Evolutionary conservation across 179 eudicot species (phyloP), one percentile per base, ranked within the genome.

Genomic region (Silene vulgaris): DNA sequence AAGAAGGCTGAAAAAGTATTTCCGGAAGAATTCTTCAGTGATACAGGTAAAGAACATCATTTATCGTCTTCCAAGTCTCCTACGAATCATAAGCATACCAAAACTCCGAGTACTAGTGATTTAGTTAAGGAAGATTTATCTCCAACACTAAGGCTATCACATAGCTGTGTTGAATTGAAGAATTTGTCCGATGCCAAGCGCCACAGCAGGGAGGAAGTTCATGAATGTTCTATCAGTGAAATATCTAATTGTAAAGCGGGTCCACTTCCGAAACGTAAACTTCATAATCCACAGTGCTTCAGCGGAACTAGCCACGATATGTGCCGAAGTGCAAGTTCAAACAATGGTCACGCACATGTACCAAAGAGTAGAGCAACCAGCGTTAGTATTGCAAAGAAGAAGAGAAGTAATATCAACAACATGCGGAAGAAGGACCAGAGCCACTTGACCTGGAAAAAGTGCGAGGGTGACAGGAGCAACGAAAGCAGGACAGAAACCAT

Each of bases 211-310:
- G 59, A 72, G 35, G 50, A 72, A 17, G 7, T 14, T n/a, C 17
- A 6, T 57, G 75, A 72, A 72, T 72, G 75, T 72, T 17, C 65
- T 37, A 57, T 48, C 13, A 28, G 65, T 72, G 75, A 61, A 72
- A 57, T 52, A 52, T 52, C 17, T 11, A 30, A 72, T 26, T 72
- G 29, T 32, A 59, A 72, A 60, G 14, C 65, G 9, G 29, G 65
- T 23, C 32, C 65, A 20, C 8, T 61, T 61, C 73, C 52, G 37
- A 69, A 69, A 26, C 12, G 57, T 43, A 12, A 69, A 48, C 14
- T 21, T 69, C 57, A 69, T 40, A 21, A 11, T 45, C 23, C 73
- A 48, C 12, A 70, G 5, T 13, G 17, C 23, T 70, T 26, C 19
- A 11, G 3, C n/a, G 64, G 74, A 5, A 54, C 28, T 13, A 59